phyloP scores from a whole-genome alignment of 179 eudicot genomes.

The Camellia oleifera region DNA sequence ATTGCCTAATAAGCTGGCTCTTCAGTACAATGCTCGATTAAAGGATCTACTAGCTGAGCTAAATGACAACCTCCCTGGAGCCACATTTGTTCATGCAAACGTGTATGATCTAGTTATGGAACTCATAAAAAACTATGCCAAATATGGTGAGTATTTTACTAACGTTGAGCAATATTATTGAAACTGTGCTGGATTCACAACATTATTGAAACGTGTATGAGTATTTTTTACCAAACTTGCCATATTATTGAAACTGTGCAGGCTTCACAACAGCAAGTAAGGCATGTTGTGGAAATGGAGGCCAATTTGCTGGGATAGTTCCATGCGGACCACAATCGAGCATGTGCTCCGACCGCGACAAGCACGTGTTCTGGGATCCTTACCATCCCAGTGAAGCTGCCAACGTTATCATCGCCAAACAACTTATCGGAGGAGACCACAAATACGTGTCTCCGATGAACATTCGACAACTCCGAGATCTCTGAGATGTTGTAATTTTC shows the following conservation, averaged over 20 bases:
- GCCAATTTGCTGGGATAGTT: slow-evolving; percentile 80
- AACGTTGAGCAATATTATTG: background rate
- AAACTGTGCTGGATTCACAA: slow-evolving; percentile 58
- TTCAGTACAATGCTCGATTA: slow-evolving; percentile 67
- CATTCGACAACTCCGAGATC: slow-evolving; percentile 67
- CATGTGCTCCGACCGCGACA: slow-evolving; percentile 72
- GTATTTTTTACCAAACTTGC: background rate
- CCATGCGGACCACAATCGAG: slow-evolving; percentile 90
- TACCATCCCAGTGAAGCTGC: slow-evolving; percentile 99
- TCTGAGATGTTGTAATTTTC: background rate
- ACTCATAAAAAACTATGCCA: slow-evolving; percentile 69
- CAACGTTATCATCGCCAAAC: slow-evolving; percentile 67
- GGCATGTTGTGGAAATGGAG: slow-evolving; percentile 98
- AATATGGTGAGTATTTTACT: slow-evolving; percentile 52
- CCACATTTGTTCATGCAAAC: slow-evolving; percentile 82
- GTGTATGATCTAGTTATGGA: slow-evolving; percentile 92
- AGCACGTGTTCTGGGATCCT: slow-evolving; percentile 97
- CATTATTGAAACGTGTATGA: slow-evolving; percentile 2
- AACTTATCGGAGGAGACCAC: slow-evolving; percentile 61
- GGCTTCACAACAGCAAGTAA: slow-evolving; percentile 76
- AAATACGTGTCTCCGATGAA: slow-evolving; percentile 76
- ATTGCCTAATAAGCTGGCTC: slow-evolving; percentile 77
- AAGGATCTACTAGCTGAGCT: slow-evolving; percentile 65
- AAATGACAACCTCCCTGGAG: slow-evolving; percentile 56
- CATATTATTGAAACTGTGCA: slow-evolving; percentile 19